phyloP scores from a whole-genome alignment of 148 eudicot species.

The Nepenthes gracilis region DNA sequence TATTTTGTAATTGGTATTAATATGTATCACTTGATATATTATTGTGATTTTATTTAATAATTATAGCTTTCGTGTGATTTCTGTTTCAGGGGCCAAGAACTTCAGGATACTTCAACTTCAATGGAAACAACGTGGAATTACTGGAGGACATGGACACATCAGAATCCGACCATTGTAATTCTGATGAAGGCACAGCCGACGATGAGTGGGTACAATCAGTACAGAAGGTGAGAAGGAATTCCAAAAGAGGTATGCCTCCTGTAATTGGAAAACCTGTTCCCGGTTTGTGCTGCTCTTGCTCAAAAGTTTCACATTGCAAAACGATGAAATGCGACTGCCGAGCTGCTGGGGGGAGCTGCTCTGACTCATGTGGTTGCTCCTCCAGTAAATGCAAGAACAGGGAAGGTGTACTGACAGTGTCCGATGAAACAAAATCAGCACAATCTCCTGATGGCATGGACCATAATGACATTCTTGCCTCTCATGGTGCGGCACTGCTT shows the following conservation, averaged over 20 bases:
- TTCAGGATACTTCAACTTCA: slow-evolving; percentile 35
- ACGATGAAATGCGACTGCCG: slow-evolving; percentile 76
- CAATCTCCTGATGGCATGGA: slow-evolving; percentile 13
- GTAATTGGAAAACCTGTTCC: slow-evolving; percentile 18
- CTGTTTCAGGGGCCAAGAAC: slow-evolving; percentile 39
- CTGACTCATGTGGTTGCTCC: slow-evolving; percentile 46
- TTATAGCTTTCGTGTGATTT: background rate
- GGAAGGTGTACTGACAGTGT: slow-evolving; percentile 3
- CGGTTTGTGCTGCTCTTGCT: slow-evolving; percentile 59
- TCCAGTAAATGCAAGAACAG: slow-evolving; percentile 53
- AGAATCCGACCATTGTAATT: slow-evolving; percentile 42
- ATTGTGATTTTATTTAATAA: background rate
- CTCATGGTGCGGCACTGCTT: slow-evolving; percentile 74
- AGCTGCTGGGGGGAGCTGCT: slow-evolving; percentile 44
- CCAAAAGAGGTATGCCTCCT: slow-evolving; percentile 17
- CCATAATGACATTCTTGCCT: slow-evolving; percentile 35
- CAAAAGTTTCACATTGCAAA: slow-evolving; percentile 61
- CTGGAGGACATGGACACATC: slow-evolving; percentile 89
- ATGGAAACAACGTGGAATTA: slow-evolving; percentile 21
- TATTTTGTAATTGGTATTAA: too few species aligned
- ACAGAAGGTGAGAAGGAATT: slow-evolving; percentile 19
- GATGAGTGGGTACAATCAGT: slow-evolving; percentile 32
- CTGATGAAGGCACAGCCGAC: slow-evolving; percentile 19
- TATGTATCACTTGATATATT: background rate
- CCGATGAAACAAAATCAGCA: slow-evolving; percentile 12